phyloP scores from a whole-genome alignment of 495 filamentous ascomycete species.

The Penicillium cinerascens region DNA sequence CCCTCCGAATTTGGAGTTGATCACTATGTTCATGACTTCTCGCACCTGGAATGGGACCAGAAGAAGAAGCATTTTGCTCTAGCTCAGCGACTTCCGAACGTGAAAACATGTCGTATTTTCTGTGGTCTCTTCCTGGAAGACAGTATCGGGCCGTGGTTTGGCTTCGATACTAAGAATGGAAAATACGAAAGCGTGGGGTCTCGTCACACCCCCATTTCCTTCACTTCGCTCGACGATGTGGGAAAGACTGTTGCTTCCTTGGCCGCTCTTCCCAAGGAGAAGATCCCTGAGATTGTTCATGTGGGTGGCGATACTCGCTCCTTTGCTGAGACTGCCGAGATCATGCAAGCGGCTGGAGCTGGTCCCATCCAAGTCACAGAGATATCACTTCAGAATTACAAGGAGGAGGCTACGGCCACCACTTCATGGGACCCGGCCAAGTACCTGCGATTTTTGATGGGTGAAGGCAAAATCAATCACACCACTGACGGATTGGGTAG shows the following conservation, averaged over 20 bases:
- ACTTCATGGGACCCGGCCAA: constrained; percentile 4
- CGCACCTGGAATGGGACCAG: constrained; percentile 24
- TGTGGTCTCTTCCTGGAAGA: constrained; percentile 27
- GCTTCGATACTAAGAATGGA: constrained; percentile 23
- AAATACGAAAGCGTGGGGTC: constrained; percentile 22
- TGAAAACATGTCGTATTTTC: constrained; percentile 27
- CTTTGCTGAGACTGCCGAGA: constrained; percentile 15
- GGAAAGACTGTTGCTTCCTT: constrained; percentile 19
- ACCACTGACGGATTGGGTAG: constrained; percentile 12
- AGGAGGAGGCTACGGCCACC: constrained; percentile 1
- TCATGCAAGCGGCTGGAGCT: constrained; percentile 21
- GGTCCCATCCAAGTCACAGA: constrained; percentile 14
- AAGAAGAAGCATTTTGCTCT: constrained; percentile 24
- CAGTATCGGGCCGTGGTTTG: constrained; percentile 29
- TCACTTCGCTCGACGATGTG: constrained; percentile 13
- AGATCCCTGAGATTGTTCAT: constrained; percentile 20
- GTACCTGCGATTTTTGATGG: constrained; percentile 21
- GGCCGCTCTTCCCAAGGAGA: constrained; percentile 3
- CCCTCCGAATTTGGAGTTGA: constrained; percentile 31
- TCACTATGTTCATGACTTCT: constrained; percentile 27
- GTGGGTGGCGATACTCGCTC: constrained; percentile 21
- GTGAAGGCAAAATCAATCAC: constrained; percentile 21
- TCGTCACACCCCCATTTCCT: constrained; percentile 13
- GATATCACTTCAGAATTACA: constrained; percentile 7
- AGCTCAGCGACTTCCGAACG: constrained; percentile 5